Percentiles rank a stretch among this genome's conserved stretches.
Evolutionary conservation across 2,329 filamentous ascomycete genomes (phyloP).

Genomic region (Xylariales sp.): DNA sequence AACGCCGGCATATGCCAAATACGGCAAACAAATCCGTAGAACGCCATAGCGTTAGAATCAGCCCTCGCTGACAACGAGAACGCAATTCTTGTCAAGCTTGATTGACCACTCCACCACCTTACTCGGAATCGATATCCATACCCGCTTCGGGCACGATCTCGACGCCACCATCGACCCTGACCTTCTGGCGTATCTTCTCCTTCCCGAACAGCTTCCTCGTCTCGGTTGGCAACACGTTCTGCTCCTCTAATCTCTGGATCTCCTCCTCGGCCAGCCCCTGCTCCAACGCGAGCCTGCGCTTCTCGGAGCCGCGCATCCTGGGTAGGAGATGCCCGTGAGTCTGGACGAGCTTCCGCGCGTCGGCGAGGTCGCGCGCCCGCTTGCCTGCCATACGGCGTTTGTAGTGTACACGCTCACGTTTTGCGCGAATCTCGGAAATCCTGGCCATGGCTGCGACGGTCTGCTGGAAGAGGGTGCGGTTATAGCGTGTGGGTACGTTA

Average conservation of each 20-base stretch:
- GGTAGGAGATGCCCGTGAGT: conserved; percentile 92
- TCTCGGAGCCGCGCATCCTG: conserved; percentile 60
- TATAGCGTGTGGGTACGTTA: conserved; percentile 93
- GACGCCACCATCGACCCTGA: conserved; percentile 35
- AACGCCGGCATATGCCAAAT: too few species aligned
- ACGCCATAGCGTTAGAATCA: too few species aligned
- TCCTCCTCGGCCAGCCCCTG: conserved; percentile 26
- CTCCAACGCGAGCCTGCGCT: conserved; percentile 45
- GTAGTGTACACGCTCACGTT: conserved; percentile 88
- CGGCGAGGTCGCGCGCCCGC: conserved; percentile 72
- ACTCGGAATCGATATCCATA: conserved; percentile 39
- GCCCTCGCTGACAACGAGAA: too few species aligned
- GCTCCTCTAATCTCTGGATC: conserved; percentile 31
- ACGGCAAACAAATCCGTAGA: background rate
- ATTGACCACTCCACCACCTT: too few species aligned
- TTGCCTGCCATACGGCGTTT: conserved; percentile 91
- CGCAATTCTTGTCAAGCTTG: too few species aligned
- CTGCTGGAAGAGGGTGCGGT: conserved; percentile 82
- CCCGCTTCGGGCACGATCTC: conserved; percentile 35
- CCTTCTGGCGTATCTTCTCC: conserved; percentile 33
- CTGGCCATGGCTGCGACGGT: conserved; percentile 91
- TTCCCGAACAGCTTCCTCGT: conserved; percentile 34
- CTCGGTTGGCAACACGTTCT: conserved; percentile 17
- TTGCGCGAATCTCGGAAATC: conserved; percentile 76
- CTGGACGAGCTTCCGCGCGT: conserved; percentile 81